Conservation (phyloP, 2,329 filamentous ascomycete genomes). For the Pezicula carpinea region DNA sequence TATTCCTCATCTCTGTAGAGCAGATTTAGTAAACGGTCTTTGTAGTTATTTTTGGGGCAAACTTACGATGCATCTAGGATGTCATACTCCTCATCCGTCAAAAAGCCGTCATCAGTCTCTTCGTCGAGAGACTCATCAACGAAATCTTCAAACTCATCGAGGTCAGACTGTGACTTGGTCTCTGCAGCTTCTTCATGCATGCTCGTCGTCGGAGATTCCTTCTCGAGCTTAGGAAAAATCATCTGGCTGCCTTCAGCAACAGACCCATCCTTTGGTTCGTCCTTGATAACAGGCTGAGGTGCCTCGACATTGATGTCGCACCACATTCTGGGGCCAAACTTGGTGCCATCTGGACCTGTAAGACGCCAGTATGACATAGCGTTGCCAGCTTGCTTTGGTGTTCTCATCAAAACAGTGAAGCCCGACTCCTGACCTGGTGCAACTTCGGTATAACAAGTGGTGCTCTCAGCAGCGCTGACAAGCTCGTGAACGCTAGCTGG, state of each 20-base stretch:
- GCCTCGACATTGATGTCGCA: conserved; percentile 75
- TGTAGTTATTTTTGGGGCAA: too few species aligned
- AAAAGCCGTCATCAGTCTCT: conserved; percentile 67
- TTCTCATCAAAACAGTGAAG: conserved; percentile 83
- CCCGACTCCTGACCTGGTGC: conserved; percentile 68
- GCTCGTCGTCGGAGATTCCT: conserved; percentile 81
- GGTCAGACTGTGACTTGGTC: conserved; percentile 37
- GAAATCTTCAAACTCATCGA: conserved; percentile 42
- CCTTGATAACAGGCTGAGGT: conserved; percentile 26
- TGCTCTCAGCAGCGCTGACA: conserved; percentile 76
- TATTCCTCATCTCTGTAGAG: conserved; percentile 74
- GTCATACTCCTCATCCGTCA: conserved; percentile 98
- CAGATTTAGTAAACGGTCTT: too few species aligned
- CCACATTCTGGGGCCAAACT: conserved; percentile 93
- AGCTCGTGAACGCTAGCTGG: conserved; percentile 76
- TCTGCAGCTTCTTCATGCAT: conserved; percentile 63
- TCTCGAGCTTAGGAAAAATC: conserved; percentile 96
- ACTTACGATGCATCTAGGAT: conserved; percentile 68
- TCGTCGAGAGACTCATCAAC: conserved; percentile 55
- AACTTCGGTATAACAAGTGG: conserved; percentile 64
- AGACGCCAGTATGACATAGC: conserved; percentile 96
- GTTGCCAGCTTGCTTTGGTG: conserved; percentile 70
- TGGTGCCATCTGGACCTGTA: conserved; percentile 71
- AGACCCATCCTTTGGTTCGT: conserved; percentile 31
- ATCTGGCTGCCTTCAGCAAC: conserved; percentile 58